These are phyloP conservation scores for Rhamnella rubrinervis DNA, from an alignment of 331 rosid species.

Conservation along the genomic window DNA sequence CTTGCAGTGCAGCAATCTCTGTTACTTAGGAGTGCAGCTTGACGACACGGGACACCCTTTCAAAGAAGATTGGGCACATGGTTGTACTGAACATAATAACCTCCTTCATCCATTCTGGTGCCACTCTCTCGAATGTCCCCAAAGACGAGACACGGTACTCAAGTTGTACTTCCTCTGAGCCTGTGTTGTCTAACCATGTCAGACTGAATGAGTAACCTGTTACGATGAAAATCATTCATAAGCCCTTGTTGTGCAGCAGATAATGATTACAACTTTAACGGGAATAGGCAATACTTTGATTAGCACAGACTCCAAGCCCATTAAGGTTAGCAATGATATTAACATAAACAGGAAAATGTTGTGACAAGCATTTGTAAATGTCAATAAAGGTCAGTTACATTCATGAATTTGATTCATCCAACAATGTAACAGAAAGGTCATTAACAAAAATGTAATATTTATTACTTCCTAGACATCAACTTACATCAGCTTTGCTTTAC, in stretches of 20 bases:
- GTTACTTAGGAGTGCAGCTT: conserved; percentile 38
- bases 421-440: too few relatives aligned
- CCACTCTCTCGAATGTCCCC: conserved; percentile 83
- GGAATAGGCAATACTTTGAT: background rate
- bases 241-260: conserved; percentile 3
- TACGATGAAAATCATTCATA: conserved; percentile 18
- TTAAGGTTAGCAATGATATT: background rate
- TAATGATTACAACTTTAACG: background rate
- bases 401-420: too few relatives aligned
- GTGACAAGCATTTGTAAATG: too few relatives aligned
- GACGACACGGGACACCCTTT: conserved; percentile 61
- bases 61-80: conserved; percentile 80
- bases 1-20: background rate
- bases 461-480: too few relatives aligned
- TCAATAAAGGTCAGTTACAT: too few relatives aligned
- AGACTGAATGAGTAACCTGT: conserved; percentile 81
- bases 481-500: too few relatives aligned
- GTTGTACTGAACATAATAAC: conserved; percentile 74
- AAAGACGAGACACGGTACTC: conserved; percentile 57
- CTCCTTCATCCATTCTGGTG: conserved; percentile 94
- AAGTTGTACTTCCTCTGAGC: conserved; percentile 58
- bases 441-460: too few relatives aligned
- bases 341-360: background rate
- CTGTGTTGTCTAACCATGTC: conserved; percentile 52
- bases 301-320: background rate